Percentiles rank a stretch among this genome's conserved stretches.
These are phyloP conservation scores for Acanthamoeba lugdunensis DNA, from an alignment of 208 protist genomes.

Conservation along the genomic window DNA sequence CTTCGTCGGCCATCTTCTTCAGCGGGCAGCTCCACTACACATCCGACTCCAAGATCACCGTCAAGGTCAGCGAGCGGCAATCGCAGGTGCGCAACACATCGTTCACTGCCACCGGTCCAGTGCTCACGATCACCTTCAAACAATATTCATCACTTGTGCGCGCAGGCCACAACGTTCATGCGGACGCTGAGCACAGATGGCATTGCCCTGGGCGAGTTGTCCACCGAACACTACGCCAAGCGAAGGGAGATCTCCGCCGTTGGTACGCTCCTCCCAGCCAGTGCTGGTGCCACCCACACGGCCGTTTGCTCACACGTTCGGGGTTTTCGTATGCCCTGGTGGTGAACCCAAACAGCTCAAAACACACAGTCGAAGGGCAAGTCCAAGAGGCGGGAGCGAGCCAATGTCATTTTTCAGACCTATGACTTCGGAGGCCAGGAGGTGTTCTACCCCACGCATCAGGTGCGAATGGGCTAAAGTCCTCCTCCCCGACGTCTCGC, in stretches of 20 bases:
- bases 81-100: not conserved
- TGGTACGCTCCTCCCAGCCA: not conserved
- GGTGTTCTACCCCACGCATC: conserved; percentile 71
- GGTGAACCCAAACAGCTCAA: not conserved
- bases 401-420: conserved; percentile 54
- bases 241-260: not conserved
- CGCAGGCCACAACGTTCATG: conserved; percentile 3
- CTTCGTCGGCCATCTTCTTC: conserved; percentile 7
- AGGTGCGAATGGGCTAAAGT: not conserved
- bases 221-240: conserved; percentile 48
- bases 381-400: not conserved
- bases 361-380: not conserved
- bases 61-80: conserved; percentile 1
- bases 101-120: not conserved
- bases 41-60: conserved; percentile 20
- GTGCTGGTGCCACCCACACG: not conserved
- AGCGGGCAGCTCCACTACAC: conserved; percentile 60
- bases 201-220: conserved; percentile 55
- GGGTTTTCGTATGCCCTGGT: not conserved
- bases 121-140: not conserved
- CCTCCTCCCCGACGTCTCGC: not conserved
- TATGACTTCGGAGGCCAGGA: conserved; percentile 65
- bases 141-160: not conserved
- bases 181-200: conserved; percentile 50
- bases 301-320: not conserved